Percentiles rank a stretch among this genome's conserved stretches.
phyloP scores from a whole-genome alignment of 441 rosid species.

The Breynia disticha region DNA sequence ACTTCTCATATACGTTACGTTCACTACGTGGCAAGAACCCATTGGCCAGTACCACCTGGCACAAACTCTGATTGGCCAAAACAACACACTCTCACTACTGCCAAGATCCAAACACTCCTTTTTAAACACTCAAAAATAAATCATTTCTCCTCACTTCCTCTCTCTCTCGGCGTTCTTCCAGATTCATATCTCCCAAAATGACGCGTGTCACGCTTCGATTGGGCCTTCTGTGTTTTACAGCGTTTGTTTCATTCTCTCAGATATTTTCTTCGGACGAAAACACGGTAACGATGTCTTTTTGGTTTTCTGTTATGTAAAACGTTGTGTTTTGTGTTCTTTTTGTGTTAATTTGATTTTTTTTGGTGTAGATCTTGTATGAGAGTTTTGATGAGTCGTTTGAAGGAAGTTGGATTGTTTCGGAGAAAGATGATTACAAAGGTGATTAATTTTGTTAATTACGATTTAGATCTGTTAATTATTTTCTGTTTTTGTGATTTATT shows the following conservation, averaged over 20 bases:
- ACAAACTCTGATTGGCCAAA: slow-evolving; percentile 35
- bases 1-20: not conserved
- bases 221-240: slow-evolving; percentile 33
- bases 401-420: slow-evolving; percentile 78
- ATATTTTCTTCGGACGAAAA: slow-evolving; percentile 42
- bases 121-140: not conserved
- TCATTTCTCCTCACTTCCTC: not conserved
- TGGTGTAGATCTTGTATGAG: slow-evolving; percentile 57
- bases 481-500: not conserved
- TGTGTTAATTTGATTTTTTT: not conserved
- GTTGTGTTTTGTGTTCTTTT: not conserved
- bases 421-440: slow-evolving; percentile 72
- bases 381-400: slow-evolving; percentile 74
- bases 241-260: slow-evolving; percentile 35
- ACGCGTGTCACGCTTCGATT: slow-evolving; percentile 32
- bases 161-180: not conserved
- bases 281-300: slow-evolving; percentile 24
- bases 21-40: slow-evolving; percentile 22
- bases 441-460: not conserved
- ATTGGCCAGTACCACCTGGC: slow-evolving; percentile 42
- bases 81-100: slow-evolving; percentile 23
- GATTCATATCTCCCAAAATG: slow-evolving; percentile 5
- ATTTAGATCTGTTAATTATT: not conserved
- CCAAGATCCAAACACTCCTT: too few relatives aligned
- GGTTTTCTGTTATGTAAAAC: not conserved